phyloP scores from a whole-genome alignment of 2,329 filamentous ascomycete species.

The Monilinia fructicola region DNA sequence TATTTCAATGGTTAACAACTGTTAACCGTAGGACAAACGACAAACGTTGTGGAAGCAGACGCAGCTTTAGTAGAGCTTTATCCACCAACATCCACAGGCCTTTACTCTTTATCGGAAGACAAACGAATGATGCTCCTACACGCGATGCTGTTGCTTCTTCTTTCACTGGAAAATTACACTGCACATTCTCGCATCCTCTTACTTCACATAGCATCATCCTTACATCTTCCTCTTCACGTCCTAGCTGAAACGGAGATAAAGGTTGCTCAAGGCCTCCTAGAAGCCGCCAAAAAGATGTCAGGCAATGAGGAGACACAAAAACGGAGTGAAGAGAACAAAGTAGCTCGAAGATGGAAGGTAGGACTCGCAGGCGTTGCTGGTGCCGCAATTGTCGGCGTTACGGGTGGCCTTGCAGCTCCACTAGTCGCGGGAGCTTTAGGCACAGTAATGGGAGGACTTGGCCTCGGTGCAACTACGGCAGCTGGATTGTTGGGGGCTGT shows the following conservation, averaged over 20 bases:
- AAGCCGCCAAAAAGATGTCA: slow-evolving; percentile 69
- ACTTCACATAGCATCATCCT: slow-evolving; percentile 66
- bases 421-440: slow-evolving; percentile 46
- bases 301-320: slow-evolving; percentile 71
- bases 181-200: slow-evolving; percentile 72
- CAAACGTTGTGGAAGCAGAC: slow-evolving; percentile 50
- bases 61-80: slow-evolving; percentile 52
- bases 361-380: slow-evolving; percentile 85
- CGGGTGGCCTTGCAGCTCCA: slow-evolving; percentile 73
- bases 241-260: slow-evolving; percentile 72
- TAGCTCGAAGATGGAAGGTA: slow-evolving; percentile 81
- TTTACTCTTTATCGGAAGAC: slow-evolving; percentile 59
- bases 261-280: slow-evolving; percentile 71
- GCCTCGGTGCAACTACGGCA: slow-evolving; percentile 70
- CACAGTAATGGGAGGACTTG: slow-evolving; percentile 68
- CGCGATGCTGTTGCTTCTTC: slow-evolving; percentile 66
- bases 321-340: slow-evolving; percentile 67
- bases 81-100: slow-evolving; percentile 58
- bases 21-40: slow-evolving; percentile 39
- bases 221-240: slow-evolving; percentile 64
- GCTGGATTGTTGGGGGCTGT: slow-evolving; percentile 78
- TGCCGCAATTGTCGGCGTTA: slow-evolving; percentile 72
- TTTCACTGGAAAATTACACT: slow-evolving; percentile 76
- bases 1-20: slow-evolving; percentile 3
- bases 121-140: slow-evolving; percentile 70